Evolutionary conservation across 148 eudicot species (phyloP).

Genomic region (Silene conica): DNA sequence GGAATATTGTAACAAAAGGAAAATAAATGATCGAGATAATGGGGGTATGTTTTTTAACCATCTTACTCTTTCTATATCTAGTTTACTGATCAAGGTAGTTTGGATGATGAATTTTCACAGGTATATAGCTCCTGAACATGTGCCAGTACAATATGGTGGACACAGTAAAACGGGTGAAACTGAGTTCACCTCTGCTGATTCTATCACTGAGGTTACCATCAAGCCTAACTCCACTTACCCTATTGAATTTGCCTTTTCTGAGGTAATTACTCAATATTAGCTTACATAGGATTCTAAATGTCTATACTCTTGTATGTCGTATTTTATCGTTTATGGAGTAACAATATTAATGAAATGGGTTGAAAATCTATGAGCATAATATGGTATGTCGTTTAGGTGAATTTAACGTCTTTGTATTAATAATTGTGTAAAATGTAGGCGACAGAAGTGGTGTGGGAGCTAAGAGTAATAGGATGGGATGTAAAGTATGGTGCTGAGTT

Average conservation of each 20-base stretch:
- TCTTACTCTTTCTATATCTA: not conserved
- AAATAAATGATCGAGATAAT: too few relatives aligned
- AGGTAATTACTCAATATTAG: slow-evolving; percentile 30
- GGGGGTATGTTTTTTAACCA: not conserved
- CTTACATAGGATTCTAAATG: too few relatives aligned
- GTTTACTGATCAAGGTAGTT: not conserved
- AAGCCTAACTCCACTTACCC: slow-evolving; percentile 55
- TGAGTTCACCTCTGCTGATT: slow-evolving; percentile 51
- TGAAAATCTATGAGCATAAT: too few relatives aligned
- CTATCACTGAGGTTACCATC: slow-evolving; percentile 50
- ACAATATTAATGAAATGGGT: too few relatives aligned
- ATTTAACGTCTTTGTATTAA: too few relatives aligned
- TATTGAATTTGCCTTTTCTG: slow-evolving; percentile 48
- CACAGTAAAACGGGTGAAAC: slow-evolving; percentile 54
- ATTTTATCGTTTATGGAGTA: too few relatives aligned
- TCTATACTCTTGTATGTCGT: too few relatives aligned
- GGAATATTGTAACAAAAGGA: too few relatives aligned
- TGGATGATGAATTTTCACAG: slow-evolving; percentile 24
- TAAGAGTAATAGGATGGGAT: slow-evolving; percentile 58
- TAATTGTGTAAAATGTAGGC: slow-evolving; percentile 22
- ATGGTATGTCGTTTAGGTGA: too few relatives aligned
- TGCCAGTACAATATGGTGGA: slow-evolving; percentile 69
- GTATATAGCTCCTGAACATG: slow-evolving; percentile 65
- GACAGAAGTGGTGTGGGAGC: slow-evolving; percentile 42
- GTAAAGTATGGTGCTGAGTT: slow-evolving; percentile 51